Evolutionary conservation across 306 rosid genomes (phyloP).

Genomic region (Vigna angularis): DNA sequence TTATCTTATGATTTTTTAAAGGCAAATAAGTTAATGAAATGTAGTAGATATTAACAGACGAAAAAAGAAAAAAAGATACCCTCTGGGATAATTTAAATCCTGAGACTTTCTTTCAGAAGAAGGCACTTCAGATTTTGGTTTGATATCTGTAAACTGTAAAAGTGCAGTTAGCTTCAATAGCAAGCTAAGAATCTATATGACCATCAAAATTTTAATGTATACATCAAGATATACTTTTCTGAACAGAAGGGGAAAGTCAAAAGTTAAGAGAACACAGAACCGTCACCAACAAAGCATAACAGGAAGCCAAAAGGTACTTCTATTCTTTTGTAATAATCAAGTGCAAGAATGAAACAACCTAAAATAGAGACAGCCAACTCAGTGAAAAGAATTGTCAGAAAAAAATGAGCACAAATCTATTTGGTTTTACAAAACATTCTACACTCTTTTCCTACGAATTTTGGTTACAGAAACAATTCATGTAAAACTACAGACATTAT

Average conservation of each 20-base stretch:
- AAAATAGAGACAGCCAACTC: constrained; percentile 16
- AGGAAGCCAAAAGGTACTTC: too few species aligned
- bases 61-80: constrained; percentile 54
- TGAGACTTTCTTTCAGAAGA: constrained; percentile 49
- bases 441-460: constrained; percentile 27
- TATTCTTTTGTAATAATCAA: constrained; percentile 31
- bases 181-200: constrained; percentile 31
- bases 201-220: constrained; percentile 26
- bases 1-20: background rate
- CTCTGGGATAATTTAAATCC: constrained; percentile 40
- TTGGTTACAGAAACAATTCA: constrained; percentile 15
- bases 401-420: background rate
- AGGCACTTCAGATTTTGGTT: constrained; percentile 47
- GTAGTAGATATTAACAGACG: constrained; percentile 31
- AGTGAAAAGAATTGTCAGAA: background rate
- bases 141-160: constrained; percentile 58
- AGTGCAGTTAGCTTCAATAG: constrained; percentile 42
- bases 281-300: constrained; percentile 29
- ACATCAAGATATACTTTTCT: constrained; percentile 18
- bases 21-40: constrained; percentile 3
- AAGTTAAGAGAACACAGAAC: constrained; percentile 20
- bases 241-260: constrained; percentile 22
- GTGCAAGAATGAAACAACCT: constrained; percentile 31
- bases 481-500: constrained; percentile 8
- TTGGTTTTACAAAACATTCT: constrained; percentile 24